Percentiles rank a stretch among this genome's conserved stretches.
These are phyloP conservation scores for Chrysanthemum makinoi DNA, from an alignment of 129 eudicot species.

Conservation along the genomic window DNA sequence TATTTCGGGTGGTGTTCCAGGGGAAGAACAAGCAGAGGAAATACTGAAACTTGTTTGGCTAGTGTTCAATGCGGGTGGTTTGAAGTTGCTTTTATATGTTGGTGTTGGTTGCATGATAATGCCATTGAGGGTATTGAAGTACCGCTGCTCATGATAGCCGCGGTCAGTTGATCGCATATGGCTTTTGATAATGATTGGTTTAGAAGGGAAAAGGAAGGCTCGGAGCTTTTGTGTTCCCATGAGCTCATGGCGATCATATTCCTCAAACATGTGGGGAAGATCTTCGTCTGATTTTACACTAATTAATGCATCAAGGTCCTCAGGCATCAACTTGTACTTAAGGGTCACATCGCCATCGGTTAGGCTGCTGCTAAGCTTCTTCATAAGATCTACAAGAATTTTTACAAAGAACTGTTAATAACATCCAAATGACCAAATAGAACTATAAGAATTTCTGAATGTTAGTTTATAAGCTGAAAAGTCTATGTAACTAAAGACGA, in stretches of 20 bases:
- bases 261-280: conserved; percentile 69
- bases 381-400: conserved; percentile 59
- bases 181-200: conserved; percentile 44
- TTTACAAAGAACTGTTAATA: background rate
- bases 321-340: conserved; percentile 65
- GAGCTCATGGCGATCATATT: conserved; percentile 55
- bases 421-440: no score
- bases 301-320: conserved; percentile 78
- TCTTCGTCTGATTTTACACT: conserved; percentile 81
- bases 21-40: conserved; percentile 62
- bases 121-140: conserved; percentile 73
- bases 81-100: background rate
- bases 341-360: conserved; percentile 67
- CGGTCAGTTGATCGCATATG: conserved; percentile 37
- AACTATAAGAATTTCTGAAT: no score
- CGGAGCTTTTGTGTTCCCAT: conserved; percentile 55
- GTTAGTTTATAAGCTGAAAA: no score
- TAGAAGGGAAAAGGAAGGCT: conserved; percentile 65
- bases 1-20: conserved; percentile 51
- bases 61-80: conserved; percentile 29
- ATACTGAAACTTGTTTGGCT: conserved; percentile 35
- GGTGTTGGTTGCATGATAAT: conserved; percentile 31
- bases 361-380: conserved; percentile 51
- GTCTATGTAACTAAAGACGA: no score
- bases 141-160: conserved; percentile 57